Evolutionary conservation across 148 eudicot genomes (phyloP).

Genomic region (Rhododendron simsii): DNA sequence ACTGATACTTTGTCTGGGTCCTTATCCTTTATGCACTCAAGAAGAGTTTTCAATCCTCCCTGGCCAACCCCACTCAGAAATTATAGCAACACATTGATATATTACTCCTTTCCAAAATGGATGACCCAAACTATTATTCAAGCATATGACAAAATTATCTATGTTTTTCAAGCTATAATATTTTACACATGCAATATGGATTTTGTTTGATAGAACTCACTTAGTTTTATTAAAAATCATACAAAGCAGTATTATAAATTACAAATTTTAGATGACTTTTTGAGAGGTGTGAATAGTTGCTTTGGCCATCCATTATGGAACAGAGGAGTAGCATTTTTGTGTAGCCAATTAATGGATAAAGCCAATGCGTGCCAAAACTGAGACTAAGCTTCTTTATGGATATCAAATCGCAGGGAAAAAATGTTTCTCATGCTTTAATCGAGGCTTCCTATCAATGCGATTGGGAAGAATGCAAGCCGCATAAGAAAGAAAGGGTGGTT

Average conservation of each 20-base stretch:
- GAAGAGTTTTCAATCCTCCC: slow-evolving; percentile 78
- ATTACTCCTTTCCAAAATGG: no score
- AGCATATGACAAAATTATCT: no score
- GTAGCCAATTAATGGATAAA: background rate
- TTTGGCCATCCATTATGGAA: no score
- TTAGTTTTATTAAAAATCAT: no score
- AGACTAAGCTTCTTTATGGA: background rate
- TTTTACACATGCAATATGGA: no score
- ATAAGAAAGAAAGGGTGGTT: background rate
- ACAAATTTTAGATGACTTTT: no score
- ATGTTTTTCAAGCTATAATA: no score
- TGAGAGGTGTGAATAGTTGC: no score
- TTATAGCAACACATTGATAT: background rate
- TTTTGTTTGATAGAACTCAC: no score
- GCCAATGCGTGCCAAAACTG: background rate
- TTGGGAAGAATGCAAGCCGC: background rate
- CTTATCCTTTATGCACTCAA: slow-evolving; percentile 66
- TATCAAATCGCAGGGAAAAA: background rate
- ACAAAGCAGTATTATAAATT: no score
- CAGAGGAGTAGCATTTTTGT: background rate
- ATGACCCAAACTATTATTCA: no score
- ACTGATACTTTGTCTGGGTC: slow-evolving; percentile 87
- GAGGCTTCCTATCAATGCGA: background rate
- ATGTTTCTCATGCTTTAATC: background rate
- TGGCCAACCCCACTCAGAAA: slow-evolving; percentile 18